These are phyloP conservation scores for Medicago lupulina DNA, from an alignment of 306 rosid species.

Conservation along the genomic window DNA sequence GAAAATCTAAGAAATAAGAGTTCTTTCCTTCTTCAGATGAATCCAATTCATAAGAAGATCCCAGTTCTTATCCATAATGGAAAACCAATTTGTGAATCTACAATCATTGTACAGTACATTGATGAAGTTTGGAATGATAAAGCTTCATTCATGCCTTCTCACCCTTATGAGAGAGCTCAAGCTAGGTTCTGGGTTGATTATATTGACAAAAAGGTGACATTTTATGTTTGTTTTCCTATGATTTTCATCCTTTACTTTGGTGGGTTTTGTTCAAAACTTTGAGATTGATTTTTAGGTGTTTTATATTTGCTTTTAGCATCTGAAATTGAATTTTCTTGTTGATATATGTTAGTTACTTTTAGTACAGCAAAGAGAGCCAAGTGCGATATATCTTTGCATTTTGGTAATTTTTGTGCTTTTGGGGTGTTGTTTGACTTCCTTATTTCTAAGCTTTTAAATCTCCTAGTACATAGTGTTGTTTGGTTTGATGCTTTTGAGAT, in stretches of 20 bases:
- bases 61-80: too few species aligned
- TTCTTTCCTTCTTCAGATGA: slow-evolving; percentile 11
- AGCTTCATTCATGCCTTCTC: slow-evolving; percentile 37
- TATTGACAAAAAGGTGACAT: slow-evolving; percentile 48
- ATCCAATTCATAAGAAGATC: slow-evolving; percentile 7
- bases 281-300: neutral
- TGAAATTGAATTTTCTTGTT: neutral
- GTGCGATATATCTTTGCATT: neutral
- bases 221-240: neutral
- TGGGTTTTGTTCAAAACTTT: neutral
- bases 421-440: too few species aligned
- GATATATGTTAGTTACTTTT: neutral
- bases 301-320: neutral
- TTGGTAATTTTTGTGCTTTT: too few species aligned
- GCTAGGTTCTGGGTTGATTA: slow-evolving; percentile 50
- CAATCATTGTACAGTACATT: slow-evolving; percentile 51
- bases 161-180: slow-evolving; percentile 45
- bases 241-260: neutral
- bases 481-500: too few species aligned
- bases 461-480: too few species aligned
- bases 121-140: slow-evolving; percentile 48
- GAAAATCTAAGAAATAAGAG: neutral
- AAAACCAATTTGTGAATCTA: too few species aligned
- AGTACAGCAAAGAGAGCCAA: too few species aligned
- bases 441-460: too few species aligned